Evolutionary conservation across 2,329 filamentous ascomycete species (phyloP).

Genomic region (Akanthomyces lecanii): DNA sequence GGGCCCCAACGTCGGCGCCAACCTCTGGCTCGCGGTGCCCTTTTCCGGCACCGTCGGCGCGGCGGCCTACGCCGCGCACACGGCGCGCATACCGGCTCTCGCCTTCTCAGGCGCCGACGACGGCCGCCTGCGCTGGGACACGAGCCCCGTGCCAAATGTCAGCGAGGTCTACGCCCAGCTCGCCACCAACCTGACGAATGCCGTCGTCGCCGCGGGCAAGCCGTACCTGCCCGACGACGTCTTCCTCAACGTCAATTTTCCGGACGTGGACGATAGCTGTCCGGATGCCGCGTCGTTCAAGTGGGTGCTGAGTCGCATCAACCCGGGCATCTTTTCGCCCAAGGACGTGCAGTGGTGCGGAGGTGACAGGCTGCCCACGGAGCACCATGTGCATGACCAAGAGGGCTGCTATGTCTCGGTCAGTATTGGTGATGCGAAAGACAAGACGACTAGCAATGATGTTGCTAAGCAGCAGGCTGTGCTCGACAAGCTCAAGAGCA

Average conservation of each 20-base stretch:
- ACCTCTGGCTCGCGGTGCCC: conserved; percentile 51
- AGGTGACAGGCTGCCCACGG: conserved; percentile 51
- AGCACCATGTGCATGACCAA: conserved; percentile 47
- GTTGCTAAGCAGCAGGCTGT: conserved; percentile 27
- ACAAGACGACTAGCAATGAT: conserved; percentile 51
- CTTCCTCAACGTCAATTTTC: conserved; percentile 69
- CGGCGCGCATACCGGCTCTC: conserved; percentile 58
- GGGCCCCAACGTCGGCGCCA: conserved; percentile 58
- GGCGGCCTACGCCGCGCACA: conserved; percentile 52
- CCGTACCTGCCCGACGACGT: conserved; percentile 60
- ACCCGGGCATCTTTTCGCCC: conserved; percentile 47
- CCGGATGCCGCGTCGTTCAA: conserved; percentile 50
- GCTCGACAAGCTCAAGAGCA: conserved; percentile 29
- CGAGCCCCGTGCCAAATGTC: conserved; percentile 46
- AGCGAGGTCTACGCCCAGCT: conserved; percentile 61
- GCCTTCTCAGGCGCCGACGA: conserved; percentile 59
- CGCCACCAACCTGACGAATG: conserved; percentile 53
- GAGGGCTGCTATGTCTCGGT: conserved; percentile 58
- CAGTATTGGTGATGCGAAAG: conserved; percentile 55
- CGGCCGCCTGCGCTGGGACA: conserved; percentile 50
- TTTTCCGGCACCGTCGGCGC: conserved; percentile 67
- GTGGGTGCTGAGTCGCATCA: conserved; percentile 61
- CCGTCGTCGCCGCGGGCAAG: conserved; percentile 49
- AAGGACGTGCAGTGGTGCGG: conserved; percentile 58
- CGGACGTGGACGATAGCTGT: conserved; percentile 48